phyloP scores from a whole-genome alignment of 1,139 yeast species.

The Barnettozyma hawaiiensis region DNA sequence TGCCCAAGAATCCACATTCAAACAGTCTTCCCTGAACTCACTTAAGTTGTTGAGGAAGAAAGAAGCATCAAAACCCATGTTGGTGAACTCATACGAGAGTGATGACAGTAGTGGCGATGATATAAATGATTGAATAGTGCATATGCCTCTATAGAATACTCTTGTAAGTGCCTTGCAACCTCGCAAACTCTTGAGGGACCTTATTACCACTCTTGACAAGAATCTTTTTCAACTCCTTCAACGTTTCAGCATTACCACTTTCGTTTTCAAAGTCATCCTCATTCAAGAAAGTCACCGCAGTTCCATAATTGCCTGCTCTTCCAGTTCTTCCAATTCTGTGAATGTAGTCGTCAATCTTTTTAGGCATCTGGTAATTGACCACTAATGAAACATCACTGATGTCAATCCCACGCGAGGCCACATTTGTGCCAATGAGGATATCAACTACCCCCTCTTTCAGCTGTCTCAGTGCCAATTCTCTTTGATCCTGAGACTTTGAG shows the following conservation, averaged over 20 bases:
- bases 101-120: conserved; percentile 6
- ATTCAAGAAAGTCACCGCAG: conserved; percentile 64
- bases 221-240: conserved; percentile 20
- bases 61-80: background rate
- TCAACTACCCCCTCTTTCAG: conserved; percentile 58
- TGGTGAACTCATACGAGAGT: conserved; percentile 8
- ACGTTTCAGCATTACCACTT: conserved; percentile 33
- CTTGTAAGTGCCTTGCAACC: conserved; percentile 7
- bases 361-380: conserved; percentile 79
- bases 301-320: conserved; percentile 80
- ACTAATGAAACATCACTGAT: conserved; percentile 81
- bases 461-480: conserved; percentile 70
- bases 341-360: conserved; percentile 72
- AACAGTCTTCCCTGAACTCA: conserved; percentile 2
- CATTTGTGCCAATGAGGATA: conserved; percentile 84
- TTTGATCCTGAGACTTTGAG: conserved; percentile 76
- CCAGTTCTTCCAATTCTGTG: conserved; percentile 97
- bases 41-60: conserved; percentile 3
- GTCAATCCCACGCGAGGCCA: conserved; percentile 96
- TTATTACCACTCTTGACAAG: conserved; percentile 19
- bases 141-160: conserved; percentile 10
- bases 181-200: conserved; percentile 20
- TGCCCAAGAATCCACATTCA: too few species aligned
- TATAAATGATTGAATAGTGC: background rate
- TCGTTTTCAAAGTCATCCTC: conserved; percentile 35